phyloP scores from a whole-genome alignment of 192 early-diverging fungal genomes.

The Rhizophagus clarus region DNA sequence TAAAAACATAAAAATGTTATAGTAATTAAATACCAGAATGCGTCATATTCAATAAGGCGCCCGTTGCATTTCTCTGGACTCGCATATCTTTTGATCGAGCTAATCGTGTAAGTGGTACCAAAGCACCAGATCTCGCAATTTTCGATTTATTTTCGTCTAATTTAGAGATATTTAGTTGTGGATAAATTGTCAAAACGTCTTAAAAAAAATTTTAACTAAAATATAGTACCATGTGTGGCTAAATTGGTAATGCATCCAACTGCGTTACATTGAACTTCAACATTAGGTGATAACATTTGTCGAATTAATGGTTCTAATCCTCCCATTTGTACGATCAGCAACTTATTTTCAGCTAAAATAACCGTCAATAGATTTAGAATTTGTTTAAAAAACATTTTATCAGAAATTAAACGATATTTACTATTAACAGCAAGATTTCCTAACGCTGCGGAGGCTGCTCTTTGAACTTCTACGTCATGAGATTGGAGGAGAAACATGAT shows the following conservation, averaged over 20 bases:
- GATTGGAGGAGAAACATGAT: constrained; percentile 82
- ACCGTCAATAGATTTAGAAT: constrained; percentile 5
- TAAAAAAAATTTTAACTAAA: not conserved
- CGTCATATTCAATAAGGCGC: constrained; percentile 91
- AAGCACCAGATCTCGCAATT: constrained; percentile 83
- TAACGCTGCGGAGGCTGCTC: constrained; percentile 82
- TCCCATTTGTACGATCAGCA: constrained; percentile 81
- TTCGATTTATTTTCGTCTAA: constrained; percentile 85
- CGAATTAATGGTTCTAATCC: constrained; percentile 83
- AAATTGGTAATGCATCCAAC: constrained; percentile 94
- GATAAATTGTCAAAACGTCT: not conserved
- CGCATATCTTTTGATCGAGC: constrained; percentile 81
- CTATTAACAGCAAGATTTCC: constrained; percentile 87
- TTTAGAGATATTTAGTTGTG: constrained; percentile 18
- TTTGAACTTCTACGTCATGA: constrained; percentile 81
- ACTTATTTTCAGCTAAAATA: constrained; percentile 74
- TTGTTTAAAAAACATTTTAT: not conserved
- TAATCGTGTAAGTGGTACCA: constrained; percentile 71
- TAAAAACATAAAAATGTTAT: too few species aligned
- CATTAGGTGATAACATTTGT: constrained; percentile 82
- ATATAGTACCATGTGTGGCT: constrained; percentile 70
- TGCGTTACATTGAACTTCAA: constrained; percentile 92
- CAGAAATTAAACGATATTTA: constrained; percentile 37
- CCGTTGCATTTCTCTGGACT: constrained; percentile 88
- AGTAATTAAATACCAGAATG: constrained; percentile 59